Base-by-base conservation (phyloP, 495 filamentous ascomycete genomes). In the Xylaria cubensis region DNA sequence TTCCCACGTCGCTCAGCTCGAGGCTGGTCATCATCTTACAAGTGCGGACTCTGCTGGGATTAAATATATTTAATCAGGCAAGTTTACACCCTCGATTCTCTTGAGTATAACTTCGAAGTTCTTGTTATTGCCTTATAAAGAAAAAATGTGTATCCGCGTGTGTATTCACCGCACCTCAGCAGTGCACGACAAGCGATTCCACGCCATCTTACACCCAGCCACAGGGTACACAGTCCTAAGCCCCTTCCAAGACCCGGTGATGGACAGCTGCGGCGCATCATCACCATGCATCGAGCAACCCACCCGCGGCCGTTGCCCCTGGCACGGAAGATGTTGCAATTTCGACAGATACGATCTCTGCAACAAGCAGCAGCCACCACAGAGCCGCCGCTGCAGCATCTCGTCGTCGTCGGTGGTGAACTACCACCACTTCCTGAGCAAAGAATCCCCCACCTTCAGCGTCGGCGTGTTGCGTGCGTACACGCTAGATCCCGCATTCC, bases 171-270 rank as follows among this genome's bases (percentile, higher is more conserved):
- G 72, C 32, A 78, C 76, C n/a, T 17, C 63, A 2, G 21, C 19
- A 6, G 53, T 62, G 17, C 74, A 76, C 34, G 76, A 78, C 13
- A 74, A 70, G 5, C 76, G 72, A 0, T 74, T 48, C 51, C 36
- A 10, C 9, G 62, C 70, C 32, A 50, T 72, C 13, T 5, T 78
- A 0, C 72, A 78, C 32, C 74, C 74, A 3, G 39, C 34, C 2
- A 78, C 76, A 1, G 67, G 74, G 2, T 74, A 76, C 26, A 70
- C 64, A 0, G 72, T 78, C 10, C 59, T 64, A n/a, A 73, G 70
- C 21, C 76, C 76, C 0, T 78, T 56, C 26, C 76, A 76, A 32
- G 64, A 71, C 5, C 74, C 72, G 4, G 5, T 17, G 39, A 17
- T 24, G 3, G 12, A 39, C 17, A 26, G 3, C 12, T 53, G 21